A percentile compares a stretch with the other conserved stretches of the same genome.
Conservation (phyloP, 257 asterid species). For the Solanum peruvianum region DNA sequence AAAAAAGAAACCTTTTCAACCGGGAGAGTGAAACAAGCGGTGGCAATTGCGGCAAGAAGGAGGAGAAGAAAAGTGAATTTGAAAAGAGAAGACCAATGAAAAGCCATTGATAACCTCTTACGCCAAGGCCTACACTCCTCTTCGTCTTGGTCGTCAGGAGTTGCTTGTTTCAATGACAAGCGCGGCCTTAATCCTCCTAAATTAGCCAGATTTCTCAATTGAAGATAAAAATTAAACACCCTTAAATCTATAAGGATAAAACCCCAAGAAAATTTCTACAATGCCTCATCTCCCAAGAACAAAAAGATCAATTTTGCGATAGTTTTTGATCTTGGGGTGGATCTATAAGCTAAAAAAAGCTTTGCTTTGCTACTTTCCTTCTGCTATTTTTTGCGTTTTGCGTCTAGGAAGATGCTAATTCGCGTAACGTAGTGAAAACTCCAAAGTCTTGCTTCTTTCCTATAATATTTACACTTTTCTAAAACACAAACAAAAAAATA, state of each 20-base stretch:
- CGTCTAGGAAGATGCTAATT: background rate
- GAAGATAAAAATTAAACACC: background rate
- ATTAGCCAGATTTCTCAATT: slow-evolving; percentile 49
- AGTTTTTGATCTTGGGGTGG: background rate
- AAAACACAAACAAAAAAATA: background rate
- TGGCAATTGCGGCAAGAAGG: slow-evolving; percentile 49
- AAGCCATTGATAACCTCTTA: slow-evolving; percentile 63
- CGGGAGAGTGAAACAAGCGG: slow-evolving; percentile 89
- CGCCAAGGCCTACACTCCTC: slow-evolving; percentile 84
- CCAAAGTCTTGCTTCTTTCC: background rate
- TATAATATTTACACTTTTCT: background rate
- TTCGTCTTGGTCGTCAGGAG: slow-evolving; percentile 42
- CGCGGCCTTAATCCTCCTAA: slow-evolving; percentile 86
- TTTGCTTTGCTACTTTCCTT: background rate
- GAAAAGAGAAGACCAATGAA: slow-evolving; percentile 54
- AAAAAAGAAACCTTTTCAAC: slow-evolving; percentile 53
- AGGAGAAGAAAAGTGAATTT: slow-evolving; percentile 41
- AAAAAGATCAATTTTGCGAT: background rate
- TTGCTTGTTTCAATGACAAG: slow-evolving; percentile 70
- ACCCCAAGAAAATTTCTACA: background rate
- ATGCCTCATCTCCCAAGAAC: background rate
- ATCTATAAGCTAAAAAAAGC: background rate
- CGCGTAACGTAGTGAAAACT: background rate
- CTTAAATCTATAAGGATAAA: background rate
- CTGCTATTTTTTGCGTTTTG: background rate